Percentiles rank a stretch among this genome's conserved stretches.
These are phyloP conservation scores for Saturnispora halmiae DNA, from an alignment of 805 yeast genomes.

Conservation along the genomic window DNA sequence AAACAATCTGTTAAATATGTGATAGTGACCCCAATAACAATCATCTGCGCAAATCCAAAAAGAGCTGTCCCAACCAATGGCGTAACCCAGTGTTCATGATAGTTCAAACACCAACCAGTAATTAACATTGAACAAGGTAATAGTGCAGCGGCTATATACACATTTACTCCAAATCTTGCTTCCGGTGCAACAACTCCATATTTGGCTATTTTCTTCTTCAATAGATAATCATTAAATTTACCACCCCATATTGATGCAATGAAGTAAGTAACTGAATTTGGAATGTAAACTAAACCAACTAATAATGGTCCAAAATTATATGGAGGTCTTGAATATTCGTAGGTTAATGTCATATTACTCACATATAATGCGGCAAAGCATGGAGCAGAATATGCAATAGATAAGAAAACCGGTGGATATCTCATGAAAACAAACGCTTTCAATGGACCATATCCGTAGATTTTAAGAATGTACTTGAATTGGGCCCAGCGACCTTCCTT, in stretches of 20 bases:
- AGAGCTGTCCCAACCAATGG: slow-evolving; percentile 77
- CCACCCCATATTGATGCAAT: slow-evolving; percentile 77
- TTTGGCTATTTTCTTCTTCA: slow-evolving; percentile 41
- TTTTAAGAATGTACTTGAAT: slow-evolving; percentile 29
- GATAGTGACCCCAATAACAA: slow-evolving; percentile 69
- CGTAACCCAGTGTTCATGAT: slow-evolving; percentile 60
- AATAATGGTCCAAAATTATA: slow-evolving; percentile 58
- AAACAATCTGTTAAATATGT: slow-evolving; percentile 77
- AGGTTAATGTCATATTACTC: slow-evolving; percentile 65
- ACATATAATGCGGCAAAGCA: slow-evolving; percentile 64
- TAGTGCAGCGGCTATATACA: slow-evolving; percentile 52
- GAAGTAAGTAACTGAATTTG: slow-evolving; percentile 72
- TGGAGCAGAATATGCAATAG: slow-evolving; percentile 59
- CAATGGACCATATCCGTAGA: slow-evolving; percentile 48
- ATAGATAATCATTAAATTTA: slow-evolving; percentile 59
- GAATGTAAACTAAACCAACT: slow-evolving; percentile 71
- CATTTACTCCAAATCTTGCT: slow-evolving; percentile 67
- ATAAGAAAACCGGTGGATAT: slow-evolving; percentile 67
- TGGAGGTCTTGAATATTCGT: slow-evolving; percentile 52
- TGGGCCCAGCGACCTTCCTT: slow-evolving; percentile 15
- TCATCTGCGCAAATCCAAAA: slow-evolving; percentile 78
- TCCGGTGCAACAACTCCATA: slow-evolving; percentile 68
- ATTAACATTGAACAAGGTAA: slow-evolving; percentile 60
- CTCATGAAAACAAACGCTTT: slow-evolving; percentile 50
- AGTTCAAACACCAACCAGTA: slow-evolving; percentile 75